Evolutionary conservation across 164 flowering plant species (phyloP).

Genomic region (Magnolia officinalis): DNA sequence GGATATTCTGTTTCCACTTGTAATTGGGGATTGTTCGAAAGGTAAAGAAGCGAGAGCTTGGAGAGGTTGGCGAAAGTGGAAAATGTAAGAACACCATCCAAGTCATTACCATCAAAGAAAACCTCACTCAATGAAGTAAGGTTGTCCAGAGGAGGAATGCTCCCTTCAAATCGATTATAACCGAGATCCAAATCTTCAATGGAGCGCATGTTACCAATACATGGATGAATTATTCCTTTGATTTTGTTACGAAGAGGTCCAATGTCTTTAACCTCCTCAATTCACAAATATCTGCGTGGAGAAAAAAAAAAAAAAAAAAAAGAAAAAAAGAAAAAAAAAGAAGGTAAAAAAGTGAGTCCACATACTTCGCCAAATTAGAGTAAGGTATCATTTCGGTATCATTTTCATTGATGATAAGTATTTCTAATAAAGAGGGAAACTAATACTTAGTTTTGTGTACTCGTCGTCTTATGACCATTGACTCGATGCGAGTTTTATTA

Average conservation of each 20-base stretch:
- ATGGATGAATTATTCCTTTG: neutral
- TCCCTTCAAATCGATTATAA: neutral
- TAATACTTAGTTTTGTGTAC: too few species aligned
- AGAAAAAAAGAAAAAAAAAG: neutral
- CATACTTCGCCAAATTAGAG: too few species aligned
- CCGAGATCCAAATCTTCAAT: neutral
- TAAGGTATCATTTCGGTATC: too few species aligned
- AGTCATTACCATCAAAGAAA: neutral
- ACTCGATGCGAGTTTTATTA: too few species aligned
- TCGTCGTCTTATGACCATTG: too few species aligned
- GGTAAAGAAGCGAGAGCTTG: neutral
- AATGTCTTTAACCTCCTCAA: neutral
- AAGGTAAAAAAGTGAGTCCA: neutral
- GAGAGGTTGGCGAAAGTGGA: constrained; percentile 10
- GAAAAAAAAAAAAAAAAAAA: neutral
- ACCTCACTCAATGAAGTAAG: neutral
- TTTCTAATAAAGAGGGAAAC: too few species aligned
- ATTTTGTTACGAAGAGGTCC: neutral
- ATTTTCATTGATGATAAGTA: too few species aligned
- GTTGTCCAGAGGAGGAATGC: neutral
- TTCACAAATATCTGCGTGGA: neutral
- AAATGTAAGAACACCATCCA: neutral
- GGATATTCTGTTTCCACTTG: neutral
- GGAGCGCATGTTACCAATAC: neutral
- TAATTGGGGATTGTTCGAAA: neutral